phyloP scores from a whole-genome alignment of 208 protist species.

The Perkinsela sp. region DNA sequence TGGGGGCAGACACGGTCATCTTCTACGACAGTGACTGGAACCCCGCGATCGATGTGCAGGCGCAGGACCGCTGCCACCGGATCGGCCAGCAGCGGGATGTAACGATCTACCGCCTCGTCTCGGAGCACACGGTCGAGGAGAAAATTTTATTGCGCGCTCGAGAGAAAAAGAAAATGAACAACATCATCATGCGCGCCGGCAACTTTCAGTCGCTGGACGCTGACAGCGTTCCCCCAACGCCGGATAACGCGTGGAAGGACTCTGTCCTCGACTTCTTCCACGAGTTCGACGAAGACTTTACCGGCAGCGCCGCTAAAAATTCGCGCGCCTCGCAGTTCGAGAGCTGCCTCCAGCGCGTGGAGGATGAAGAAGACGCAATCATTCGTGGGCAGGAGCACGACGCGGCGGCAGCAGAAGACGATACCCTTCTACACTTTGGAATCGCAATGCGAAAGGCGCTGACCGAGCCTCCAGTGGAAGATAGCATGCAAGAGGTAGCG shows the following conservation, averaged over 20 bases:
- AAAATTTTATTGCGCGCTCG: conserved; percentile 78
- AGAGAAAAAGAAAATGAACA: conserved; percentile 70
- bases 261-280: too few relatives aligned
- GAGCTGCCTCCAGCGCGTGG: conserved; percentile 44
- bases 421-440: too few relatives aligned
- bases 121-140: conserved; percentile 78
- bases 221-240: too few relatives aligned
- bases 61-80: conserved; percentile 83
- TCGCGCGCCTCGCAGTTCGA: conserved; percentile 24
- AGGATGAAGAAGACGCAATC: conserved; percentile 24
- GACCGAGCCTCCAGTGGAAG: too few relatives aligned
- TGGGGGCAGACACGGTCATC: conserved; percentile 93
- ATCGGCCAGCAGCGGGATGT: conserved; percentile 88
- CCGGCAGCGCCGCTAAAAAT: conserved; percentile 22
- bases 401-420: too few relatives aligned
- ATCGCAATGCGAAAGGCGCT: too few relatives aligned
- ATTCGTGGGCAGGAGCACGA: too few relatives aligned
- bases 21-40: conserved; percentile 99
- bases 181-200: conserved; percentile 76
- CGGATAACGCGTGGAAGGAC: too few relatives aligned
- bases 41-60: conserved; percentile 89
- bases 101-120: conserved; percentile 81
- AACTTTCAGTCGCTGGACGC: too few relatives aligned
- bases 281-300: too few relatives aligned
- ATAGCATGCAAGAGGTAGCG: too few relatives aligned